Base-by-base conservation (phyloP, 805 yeast genomes). In the Yarrowia keelungensis region DNA sequence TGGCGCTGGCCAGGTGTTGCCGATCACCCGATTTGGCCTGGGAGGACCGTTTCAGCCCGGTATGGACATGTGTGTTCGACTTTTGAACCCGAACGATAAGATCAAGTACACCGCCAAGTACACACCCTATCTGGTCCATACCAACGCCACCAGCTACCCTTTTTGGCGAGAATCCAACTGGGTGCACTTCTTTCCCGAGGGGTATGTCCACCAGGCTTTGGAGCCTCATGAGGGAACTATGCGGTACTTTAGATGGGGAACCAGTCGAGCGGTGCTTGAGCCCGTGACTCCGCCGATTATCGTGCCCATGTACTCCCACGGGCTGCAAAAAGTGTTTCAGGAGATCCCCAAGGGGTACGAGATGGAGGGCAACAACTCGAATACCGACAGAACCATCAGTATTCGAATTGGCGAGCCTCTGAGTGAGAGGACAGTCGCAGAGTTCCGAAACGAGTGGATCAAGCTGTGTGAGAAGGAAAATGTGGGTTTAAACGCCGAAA, bases 231-330 rank as follows among this genome's bases (percentile, higher is more conserved):
- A 84, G 62, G 90, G 91, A 72, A 92, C 98, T 3, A 91, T 95
- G 95, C 82, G 97, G 71, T 94, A 91, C 78, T 94, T 95, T 82
- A 89, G 91, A 75, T 94, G 98, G 98, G 99, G 99, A 0, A 87
- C 92, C 1, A 86, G 97, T 2, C 83, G 99, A 72, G 76, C 93
- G 72, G 83, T 95, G 5, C 79, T 95, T 68, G 99, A 94, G 77
- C 82, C 96, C 10, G 87, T 94, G 0, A 84, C 85, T 70, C 87
- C 94, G 0, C 98, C 99, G 0, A 86, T 93, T 1, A 85, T 94
- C 15, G 86, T 95, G 15, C 98, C 98, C 0, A 89, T 94, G 16
- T 94, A 88, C 75, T 81, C 91, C 5, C 84, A 87, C 62, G 99
- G 99, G 0, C 90, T 94, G 74, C 97, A 94, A 76, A 86, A 89